These are phyloP conservation scores for Lanmaoa rubissima DNA, from an alignment of 768 basidiomycete species.

Conservation along the genomic window DNA sequence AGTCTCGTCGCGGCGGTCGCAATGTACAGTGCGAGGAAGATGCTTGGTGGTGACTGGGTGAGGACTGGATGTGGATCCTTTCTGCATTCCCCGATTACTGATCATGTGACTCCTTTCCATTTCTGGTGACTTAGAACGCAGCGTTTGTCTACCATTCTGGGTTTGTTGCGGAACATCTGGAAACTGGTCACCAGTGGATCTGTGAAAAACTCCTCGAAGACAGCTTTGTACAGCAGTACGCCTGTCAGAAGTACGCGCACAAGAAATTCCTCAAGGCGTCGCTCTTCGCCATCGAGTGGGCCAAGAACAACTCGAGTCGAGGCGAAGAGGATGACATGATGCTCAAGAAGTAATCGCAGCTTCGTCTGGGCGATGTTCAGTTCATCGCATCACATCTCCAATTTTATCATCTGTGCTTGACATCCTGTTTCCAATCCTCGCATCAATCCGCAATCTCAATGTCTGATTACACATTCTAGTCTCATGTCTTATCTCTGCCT, in stretches of 20 bases:
- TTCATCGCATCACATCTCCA: slow-evolving; percentile 26
- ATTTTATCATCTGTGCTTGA: slow-evolving; percentile 33
- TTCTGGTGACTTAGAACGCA: slow-evolving; percentile 60
- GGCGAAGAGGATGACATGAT: slow-evolving; percentile 32
- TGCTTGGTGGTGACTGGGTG: slow-evolving; percentile 97
- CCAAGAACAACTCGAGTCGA: slow-evolving; percentile 46
- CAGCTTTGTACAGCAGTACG: slow-evolving; percentile 80
- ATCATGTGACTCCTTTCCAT: slow-evolving; percentile 36
- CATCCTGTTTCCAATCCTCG: slow-evolving; percentile 35
- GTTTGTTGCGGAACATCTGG: slow-evolving; percentile 85
- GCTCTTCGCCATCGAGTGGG: slow-evolving; percentile 74
- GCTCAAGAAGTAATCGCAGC: slow-evolving; percentile 30
- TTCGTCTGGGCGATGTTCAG: slow-evolving; percentile 13
- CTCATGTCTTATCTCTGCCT: slow-evolving; percentile 34
- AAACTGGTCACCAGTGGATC: slow-evolving; percentile 77
- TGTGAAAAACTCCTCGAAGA: slow-evolving; percentile 79
- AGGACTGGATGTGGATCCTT: slow-evolving; percentile 37
- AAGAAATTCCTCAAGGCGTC: slow-evolving; percentile 98
- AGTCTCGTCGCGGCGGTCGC: slow-evolving; percentile 92
- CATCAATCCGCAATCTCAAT: slow-evolving; percentile 37
- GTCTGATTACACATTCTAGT: slow-evolving; percentile 39
- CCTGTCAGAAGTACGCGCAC: slow-evolving; percentile 94
- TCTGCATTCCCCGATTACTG: neutral
- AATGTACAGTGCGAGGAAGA: slow-evolving; percentile 93
- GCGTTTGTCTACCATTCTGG: slow-evolving; percentile 91